Evolutionary conservation across 495 filamentous ascomycete genomes (phyloP), one percentile per base, ranked within the genome.

Genomic region (Aspergillus panamensis): DNA sequence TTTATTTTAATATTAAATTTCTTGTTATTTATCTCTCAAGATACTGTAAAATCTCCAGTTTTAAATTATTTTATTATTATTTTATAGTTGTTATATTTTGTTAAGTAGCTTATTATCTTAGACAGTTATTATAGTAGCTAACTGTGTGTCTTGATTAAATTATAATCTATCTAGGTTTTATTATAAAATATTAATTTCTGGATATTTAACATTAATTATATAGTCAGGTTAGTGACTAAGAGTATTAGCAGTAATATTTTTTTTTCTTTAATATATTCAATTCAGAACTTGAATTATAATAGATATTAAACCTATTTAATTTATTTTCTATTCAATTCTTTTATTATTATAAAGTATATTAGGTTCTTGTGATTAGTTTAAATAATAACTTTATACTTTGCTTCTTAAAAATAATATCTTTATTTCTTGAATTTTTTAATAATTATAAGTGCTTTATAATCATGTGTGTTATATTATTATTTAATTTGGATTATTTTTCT

Each of bases 91-190:
- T 48, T n/a, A 47, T 57, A 33, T 57, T 10, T 39, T 55, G 30
- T 52, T 29, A 37, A 40, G 25, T 51, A n/a, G n/a, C 48, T 61
- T 50, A 31, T n/a, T n/a, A 51, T 50, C 20, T 54, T 61, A 7
- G 51, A 51, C 45, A 16, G 32, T 51, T 1, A 39, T 54, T 44
- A 35, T 53, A 61, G 43, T 59, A 45, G 37, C 44, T 51, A 32
- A 16, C 7, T 39, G 8, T 39, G 8, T 39, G 8, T 39, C n/a
- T n/a, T 39, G n/a, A 8, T 39, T 39, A 39, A 39, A 3, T 39
- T n/a, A 12, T 39, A 39, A 39, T 3, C n/a, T 39, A 39, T 39
- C 35, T 39, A 3, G 8, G 8, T 39, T 7, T 39, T 39, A 39
- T 39, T 39, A 39, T 39, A 39, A 7, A 8, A 39, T 39, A 39